Evolutionary conservation across 2,329 filamentous ascomycete species (phyloP).

Genomic region (Neofusicoccum kwambonambiense): DNA sequence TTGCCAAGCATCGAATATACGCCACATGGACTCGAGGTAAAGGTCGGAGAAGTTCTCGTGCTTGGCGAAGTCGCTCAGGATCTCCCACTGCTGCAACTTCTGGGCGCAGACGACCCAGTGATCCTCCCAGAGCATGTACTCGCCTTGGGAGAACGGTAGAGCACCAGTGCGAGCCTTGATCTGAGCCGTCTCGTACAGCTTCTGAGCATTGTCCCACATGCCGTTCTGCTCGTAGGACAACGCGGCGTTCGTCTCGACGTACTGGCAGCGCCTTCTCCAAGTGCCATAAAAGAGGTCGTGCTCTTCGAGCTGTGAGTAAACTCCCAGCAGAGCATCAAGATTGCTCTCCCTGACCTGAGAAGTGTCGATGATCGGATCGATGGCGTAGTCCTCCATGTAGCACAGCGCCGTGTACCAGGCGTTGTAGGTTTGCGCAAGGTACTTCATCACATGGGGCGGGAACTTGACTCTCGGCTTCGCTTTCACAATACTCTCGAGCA

Average conservation of each 20-base stretch:
- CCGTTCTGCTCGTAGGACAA: conserved; percentile 98
- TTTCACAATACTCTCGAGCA: conserved; percentile 83
- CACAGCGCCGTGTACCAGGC: conserved; percentile 94
- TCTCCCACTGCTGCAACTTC: conserved; percentile 98
- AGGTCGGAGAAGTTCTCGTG: conserved; percentile 98
- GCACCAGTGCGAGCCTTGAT: conserved; percentile 95
- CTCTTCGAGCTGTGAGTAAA: conserved; percentile 88
- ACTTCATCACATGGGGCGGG: conserved; percentile 94
- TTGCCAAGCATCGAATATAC: conserved; percentile 93
- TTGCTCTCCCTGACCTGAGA: conserved; percentile 86
- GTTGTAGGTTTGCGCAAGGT: conserved; percentile 88
- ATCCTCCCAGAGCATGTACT: conserved; percentile 99
- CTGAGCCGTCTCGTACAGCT: conserved; percentile 93
- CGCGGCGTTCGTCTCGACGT: conserved; percentile 95
- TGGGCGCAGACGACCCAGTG: conserved; percentile 98
- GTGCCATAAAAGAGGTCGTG: conserved; percentile 97
- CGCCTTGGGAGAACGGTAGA: conserved; percentile 91
- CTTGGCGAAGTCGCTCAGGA: conserved; percentile 94
- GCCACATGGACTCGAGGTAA: conserved; percentile 91
- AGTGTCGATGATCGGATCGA: conserved; percentile 82
- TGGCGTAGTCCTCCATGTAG: conserved; percentile 84
- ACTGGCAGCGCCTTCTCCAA: conserved; percentile 92
- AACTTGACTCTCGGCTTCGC: conserved; percentile 87
- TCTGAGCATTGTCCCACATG: conserved; percentile 99
- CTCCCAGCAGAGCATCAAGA: conserved; percentile 88